Evolutionary conservation across 2,329 filamentous ascomycete genomes (phyloP), one percentile per base, ranked within the genome.

Genomic region (Talaromyces marneffei): DNA sequence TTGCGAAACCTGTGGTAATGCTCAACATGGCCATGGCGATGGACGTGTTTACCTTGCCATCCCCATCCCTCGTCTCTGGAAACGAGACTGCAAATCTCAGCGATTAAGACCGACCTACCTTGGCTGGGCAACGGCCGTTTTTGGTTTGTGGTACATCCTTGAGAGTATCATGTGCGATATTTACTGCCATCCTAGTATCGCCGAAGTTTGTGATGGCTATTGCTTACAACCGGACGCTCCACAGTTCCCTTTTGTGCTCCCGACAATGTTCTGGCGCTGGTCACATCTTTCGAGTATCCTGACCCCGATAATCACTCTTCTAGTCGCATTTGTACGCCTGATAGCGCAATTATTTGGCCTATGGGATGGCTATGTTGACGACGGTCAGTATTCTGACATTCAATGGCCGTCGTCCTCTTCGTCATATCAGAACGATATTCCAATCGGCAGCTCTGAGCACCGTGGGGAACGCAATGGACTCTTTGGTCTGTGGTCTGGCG

Each of bases 201-300:
- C 82, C 4, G 66, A 72, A 12, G 74, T 67, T 7, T 84, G 83
- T 65, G 71, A 76, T 37, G 80, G 79, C 23, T 82, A 79, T 62
- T 82, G 80, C 58, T 73, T 83, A 35, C 74, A 78, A 46, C 77
- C 77, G 20, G 74, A 83, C 63, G 82, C 82, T 9, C 84, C 84
- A 0, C 67, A 74, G 23, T 83, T 79, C 56, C 84, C 84, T 0
- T 83, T 79, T 63, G 82, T 84, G 4, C 75, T 84, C 4, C 81
- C 82, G 2, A 85, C 82, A 2, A 76, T 86, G 68, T 61, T 84
- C 2, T 82, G 71, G 71, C 76, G 78, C 25, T 79, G 77, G 78
- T 74, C 74, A 16, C 73, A 74, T 65, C 63, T 78, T 5, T 74
- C 71, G 0, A 58, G 62, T 2, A 33, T 74, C 14, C 61, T 73